Conservation (phyloP, 768 basidiomycete species). For the Leucogyrophana mollusca region DNA sequence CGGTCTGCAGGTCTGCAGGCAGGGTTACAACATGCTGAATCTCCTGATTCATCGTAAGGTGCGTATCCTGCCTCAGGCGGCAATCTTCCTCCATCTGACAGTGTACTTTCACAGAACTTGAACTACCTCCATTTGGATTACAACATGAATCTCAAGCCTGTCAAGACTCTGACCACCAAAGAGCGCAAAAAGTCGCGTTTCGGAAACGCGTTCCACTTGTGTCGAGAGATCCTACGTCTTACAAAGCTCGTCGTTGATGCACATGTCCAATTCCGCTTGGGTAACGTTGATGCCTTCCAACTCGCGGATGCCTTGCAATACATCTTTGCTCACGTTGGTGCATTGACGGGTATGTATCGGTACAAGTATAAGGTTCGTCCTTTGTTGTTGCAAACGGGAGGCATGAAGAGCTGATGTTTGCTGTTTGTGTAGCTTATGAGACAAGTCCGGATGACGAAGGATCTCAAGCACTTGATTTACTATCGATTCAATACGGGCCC, state of each 20-base stretch:
- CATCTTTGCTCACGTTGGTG: constrained; percentile 96
- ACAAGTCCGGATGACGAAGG: constrained; percentile 99
- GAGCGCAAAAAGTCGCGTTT: constrained; percentile 99
- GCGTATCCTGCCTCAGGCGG: constrained; percentile 3
- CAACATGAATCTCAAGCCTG: constrained; percentile 98
- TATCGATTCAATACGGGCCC: constrained; percentile 99
- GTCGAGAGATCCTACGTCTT: constrained; percentile 95
- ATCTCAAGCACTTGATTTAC: constrained; percentile 96
- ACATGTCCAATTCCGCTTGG: constrained; percentile 97
- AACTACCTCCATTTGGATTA: constrained; percentile 96
- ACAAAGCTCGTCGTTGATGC: constrained; percentile 99
- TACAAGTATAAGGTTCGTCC: constrained; percentile 93
- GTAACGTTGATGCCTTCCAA: constrained; percentile 99
- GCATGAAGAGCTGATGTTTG: constrained; percentile 4
- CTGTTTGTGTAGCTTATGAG: constrained; percentile 76
- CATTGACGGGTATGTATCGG: constrained; percentile 98
- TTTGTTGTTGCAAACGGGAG: background rate
- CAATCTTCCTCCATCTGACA: background rate
- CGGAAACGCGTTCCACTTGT: constrained; percentile 98
- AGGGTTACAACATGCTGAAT: constrained; percentile 99
- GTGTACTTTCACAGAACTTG: constrained; percentile 54
- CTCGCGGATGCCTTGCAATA: constrained; percentile 98
- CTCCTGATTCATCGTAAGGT: constrained; percentile 98
- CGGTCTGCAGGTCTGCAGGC: constrained; percentile 95
- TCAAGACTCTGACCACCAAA: constrained; percentile 96